A percentile compares a stretch with the other conserved stretches of the same genome.
These are phyloP conservation scores for Vigna trinervia DNA, from an alignment of 306 rosid genomes.

Conservation along the genomic window DNA sequence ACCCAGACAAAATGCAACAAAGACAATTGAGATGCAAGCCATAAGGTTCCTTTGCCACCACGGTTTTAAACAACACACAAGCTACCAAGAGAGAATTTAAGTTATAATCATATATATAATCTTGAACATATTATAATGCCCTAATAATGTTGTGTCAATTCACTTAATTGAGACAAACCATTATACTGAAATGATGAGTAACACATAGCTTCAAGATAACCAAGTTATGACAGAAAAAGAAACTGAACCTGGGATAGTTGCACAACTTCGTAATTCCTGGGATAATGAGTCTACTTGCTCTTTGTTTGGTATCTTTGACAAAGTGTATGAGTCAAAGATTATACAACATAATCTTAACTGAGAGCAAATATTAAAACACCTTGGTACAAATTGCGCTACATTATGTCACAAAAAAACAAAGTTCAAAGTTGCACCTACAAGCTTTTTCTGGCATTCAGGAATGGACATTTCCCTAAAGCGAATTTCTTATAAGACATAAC, in stretches of 20 bases:
- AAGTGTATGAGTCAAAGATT: slow-evolving; percentile 30
- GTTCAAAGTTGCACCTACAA: slow-evolving; percentile 68
- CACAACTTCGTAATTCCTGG: slow-evolving; percentile 81
- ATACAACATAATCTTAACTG: slow-evolving; percentile 18
- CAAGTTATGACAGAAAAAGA: slow-evolving; percentile 36
- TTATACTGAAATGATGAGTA: slow-evolving; percentile 25
- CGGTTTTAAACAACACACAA: not conserved
- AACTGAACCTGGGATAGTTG: slow-evolving; percentile 80
- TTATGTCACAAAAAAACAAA: slow-evolving; percentile 15
- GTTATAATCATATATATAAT: slow-evolving; percentile 13
- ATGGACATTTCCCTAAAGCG: slow-evolving; percentile 87
- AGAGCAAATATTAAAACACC: slow-evolving; percentile 26
- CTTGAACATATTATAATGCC: slow-evolving; percentile 14
- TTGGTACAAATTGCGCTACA: slow-evolving; percentile 8
- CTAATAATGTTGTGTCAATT: not conserved
- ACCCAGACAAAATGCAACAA: slow-evolving; percentile 25
- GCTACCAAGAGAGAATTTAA: slow-evolving; percentile 8
- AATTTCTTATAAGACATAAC: slow-evolving; percentile 72
- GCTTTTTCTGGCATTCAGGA: slow-evolving; percentile 88
- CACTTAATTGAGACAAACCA: not conserved
- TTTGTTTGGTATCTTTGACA: slow-evolving; percentile 82
- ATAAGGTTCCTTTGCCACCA: slow-evolving; percentile 19
- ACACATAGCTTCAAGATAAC: slow-evolving; percentile 31
- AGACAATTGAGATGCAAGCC: slow-evolving; percentile 10
- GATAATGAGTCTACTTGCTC: slow-evolving; percentile 89